Evolutionary conservation across 164 flowering plant genomes (phyloP).

Genomic region (Vitis rupestris): DNA sequence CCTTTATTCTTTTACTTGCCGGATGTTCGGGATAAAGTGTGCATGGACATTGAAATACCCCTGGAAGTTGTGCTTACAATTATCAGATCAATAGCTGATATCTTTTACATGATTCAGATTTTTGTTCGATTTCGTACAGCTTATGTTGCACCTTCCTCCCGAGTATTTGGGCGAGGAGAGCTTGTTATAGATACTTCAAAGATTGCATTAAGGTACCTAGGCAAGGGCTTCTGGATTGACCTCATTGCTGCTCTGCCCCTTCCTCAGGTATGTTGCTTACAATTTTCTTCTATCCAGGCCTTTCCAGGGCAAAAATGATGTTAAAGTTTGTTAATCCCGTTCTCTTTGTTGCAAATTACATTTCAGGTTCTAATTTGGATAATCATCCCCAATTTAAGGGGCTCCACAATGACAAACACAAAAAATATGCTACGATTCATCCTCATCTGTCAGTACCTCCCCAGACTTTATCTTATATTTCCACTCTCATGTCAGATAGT

Average conservation of each 20-base stretch:
- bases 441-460: slow-evolving; percentile 55
- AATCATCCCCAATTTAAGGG: slow-evolving; percentile 56
- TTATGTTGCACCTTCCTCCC: slow-evolving; percentile 88
- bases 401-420: slow-evolving; percentile 64
- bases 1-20: slow-evolving; percentile 88
- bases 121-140: slow-evolving; percentile 77
- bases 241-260: slow-evolving; percentile 80
- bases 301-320: neutral
- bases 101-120: slow-evolving; percentile 71
- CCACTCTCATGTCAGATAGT: slow-evolving; percentile 55
- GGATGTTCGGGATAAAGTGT: slow-evolving; percentile 33
- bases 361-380: slow-evolving; percentile 77
- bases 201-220: slow-evolving; percentile 66
- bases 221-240: slow-evolving; percentile 68
- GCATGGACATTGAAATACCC: slow-evolving; percentile 52
- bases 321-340: neutral
- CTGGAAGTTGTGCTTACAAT: slow-evolving; percentile 61
- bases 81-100: slow-evolving; percentile 66
- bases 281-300: neutral
- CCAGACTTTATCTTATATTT: slow-evolving; percentile 50
- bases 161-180: slow-evolving; percentile 96
- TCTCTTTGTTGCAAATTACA: slow-evolving; percentile 1
- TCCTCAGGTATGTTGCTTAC: slow-evolving; percentile 67
- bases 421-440: slow-evolving; percentile 54
- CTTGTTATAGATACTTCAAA: slow-evolving; percentile 73